These are phyloP conservation scores for Penicillium cinerascens DNA, from an alignment of 495 filamentous ascomycete genomes.

Conservation along the genomic window DNA sequence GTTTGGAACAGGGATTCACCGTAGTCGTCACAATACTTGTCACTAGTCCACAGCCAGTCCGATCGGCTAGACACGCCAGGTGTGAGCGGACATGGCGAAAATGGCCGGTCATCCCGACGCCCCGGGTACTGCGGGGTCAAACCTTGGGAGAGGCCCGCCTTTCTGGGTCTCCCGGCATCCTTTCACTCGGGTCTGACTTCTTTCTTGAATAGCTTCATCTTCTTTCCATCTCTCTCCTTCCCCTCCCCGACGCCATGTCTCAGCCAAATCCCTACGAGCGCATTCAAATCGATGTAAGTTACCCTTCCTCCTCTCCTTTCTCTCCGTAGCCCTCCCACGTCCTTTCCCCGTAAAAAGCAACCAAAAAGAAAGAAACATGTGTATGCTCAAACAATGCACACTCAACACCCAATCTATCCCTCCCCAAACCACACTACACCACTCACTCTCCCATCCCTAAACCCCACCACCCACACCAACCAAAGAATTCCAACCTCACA, in stretches of 20 bases:
- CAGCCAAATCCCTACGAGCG: conserved; percentile 34
- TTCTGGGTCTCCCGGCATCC: conserved; percentile 8
- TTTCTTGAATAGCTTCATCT: conserved; percentile 17
- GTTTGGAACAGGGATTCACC: too few relatives aligned
- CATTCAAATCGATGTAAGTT: conserved; percentile 40
- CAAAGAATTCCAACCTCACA: background rate
- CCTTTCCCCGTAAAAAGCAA: background rate
- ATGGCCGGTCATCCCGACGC: background rate
- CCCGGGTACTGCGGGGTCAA: background rate
- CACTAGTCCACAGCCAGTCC: too few relatives aligned
- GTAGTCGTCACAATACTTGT: too few relatives aligned
- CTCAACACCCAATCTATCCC: background rate
- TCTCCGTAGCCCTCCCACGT: background rate
- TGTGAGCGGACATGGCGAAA: background rate
- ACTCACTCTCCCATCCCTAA: background rate
- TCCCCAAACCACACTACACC: background rate
- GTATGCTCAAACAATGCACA: background rate
- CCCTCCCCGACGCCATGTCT: conserved; percentile 20
- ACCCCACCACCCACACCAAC: background rate
- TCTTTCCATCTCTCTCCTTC: background rate
- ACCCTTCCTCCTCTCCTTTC: background rate
- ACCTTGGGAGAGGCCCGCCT: background rate
- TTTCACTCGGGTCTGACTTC: conserved; percentile 13
- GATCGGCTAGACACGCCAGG: too few relatives aligned
- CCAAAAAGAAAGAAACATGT: background rate